phyloP scores from a whole-genome alignment of 2,329 filamentous ascomycete species.

The Fusarium sp. region DNA sequence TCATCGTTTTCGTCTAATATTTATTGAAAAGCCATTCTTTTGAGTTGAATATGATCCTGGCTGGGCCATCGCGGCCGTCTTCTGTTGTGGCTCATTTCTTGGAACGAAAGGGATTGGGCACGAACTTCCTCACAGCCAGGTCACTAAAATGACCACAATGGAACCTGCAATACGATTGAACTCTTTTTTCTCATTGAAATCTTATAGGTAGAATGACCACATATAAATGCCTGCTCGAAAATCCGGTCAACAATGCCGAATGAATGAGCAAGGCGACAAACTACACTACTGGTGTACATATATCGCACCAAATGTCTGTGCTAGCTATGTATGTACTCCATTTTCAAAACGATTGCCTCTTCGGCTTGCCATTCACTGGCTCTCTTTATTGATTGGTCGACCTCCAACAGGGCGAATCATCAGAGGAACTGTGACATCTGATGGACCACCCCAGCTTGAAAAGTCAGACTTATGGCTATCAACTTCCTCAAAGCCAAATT shows the following conservation, averaged over 20 bases:
- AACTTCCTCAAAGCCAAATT: constrained; percentile 48
- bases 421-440: constrained; percentile 22
- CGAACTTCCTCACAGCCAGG: background rate
- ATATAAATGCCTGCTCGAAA: background rate
- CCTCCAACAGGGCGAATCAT: constrained; percentile 38
- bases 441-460: constrained; percentile 43
- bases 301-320: background rate
- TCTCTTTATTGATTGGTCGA: background rate
- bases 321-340: background rate
- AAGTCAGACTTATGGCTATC: constrained; percentile 41
- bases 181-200: background rate
- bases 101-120: background rate
- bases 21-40: background rate
- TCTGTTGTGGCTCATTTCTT: background rate
- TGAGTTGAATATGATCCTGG: background rate
- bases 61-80: background rate
- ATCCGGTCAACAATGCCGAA: background rate
- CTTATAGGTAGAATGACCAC: background rate
- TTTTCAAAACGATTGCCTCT: too few relatives aligned
- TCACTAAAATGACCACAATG: background rate
- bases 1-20: background rate
- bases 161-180: background rate
- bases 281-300: background rate
- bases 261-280: background rate
- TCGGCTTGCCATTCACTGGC: background rate